A percentile compares a stretch with the other conserved stretches of the same genome.
These are phyloP conservation scores for Pseudonectria foliicola DNA, from an alignment of 2,329 filamentous ascomycete genomes.

Conservation along the genomic window DNA sequence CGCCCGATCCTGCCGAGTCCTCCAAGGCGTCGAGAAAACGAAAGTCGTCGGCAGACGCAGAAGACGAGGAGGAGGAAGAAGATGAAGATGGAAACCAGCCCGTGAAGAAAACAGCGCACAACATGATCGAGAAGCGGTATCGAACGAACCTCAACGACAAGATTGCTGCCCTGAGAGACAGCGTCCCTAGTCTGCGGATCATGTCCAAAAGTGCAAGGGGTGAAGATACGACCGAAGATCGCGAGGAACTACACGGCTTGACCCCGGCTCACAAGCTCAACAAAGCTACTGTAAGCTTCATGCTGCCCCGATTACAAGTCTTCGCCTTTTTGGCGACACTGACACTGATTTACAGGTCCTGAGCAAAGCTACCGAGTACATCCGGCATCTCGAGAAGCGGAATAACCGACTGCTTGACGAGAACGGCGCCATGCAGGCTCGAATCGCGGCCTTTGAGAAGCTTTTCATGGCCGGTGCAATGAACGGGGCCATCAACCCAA, in stretches of 20 bases:
- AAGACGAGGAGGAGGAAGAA: slow-evolving; percentile 46
- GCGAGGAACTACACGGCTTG: slow-evolving; percentile 67
- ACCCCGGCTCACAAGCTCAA: slow-evolving; percentile 90
- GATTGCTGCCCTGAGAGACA: slow-evolving; percentile 85
- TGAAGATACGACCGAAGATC: slow-evolving; percentile 64
- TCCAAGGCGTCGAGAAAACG: slow-evolving; percentile 56
- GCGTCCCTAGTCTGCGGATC: slow-evolving; percentile 81
- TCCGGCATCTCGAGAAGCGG: slow-evolving; percentile 84
- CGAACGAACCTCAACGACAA: slow-evolving; percentile 96
- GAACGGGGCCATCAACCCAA: slow-evolving; percentile 48
- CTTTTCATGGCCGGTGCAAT: slow-evolving; percentile 73
- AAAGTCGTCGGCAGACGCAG: slow-evolving; percentile 55
- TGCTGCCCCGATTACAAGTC: not conserved
- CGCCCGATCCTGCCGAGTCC: slow-evolving; percentile 46
- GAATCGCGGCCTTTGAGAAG: slow-evolving; percentile 69
- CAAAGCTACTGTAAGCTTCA: slow-evolving; percentile 69
- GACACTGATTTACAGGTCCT: slow-evolving; percentile 55
- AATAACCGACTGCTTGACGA: slow-evolving; percentile 78
- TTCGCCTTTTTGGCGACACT: too few relatives aligned
- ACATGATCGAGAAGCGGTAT: slow-evolving; percentile 97
- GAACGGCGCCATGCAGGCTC: slow-evolving; percentile 68
- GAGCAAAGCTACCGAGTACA: slow-evolving; percentile 94
- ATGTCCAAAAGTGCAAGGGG: slow-evolving; percentile 66
- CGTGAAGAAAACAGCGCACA: slow-evolving; percentile 88
- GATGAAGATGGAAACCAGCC: slow-evolving; percentile 49